These are phyloP conservation scores for Atractiella rhizophila DNA, from an alignment of 768 basidiomycete genomes.

Conservation along the genomic window DNA sequence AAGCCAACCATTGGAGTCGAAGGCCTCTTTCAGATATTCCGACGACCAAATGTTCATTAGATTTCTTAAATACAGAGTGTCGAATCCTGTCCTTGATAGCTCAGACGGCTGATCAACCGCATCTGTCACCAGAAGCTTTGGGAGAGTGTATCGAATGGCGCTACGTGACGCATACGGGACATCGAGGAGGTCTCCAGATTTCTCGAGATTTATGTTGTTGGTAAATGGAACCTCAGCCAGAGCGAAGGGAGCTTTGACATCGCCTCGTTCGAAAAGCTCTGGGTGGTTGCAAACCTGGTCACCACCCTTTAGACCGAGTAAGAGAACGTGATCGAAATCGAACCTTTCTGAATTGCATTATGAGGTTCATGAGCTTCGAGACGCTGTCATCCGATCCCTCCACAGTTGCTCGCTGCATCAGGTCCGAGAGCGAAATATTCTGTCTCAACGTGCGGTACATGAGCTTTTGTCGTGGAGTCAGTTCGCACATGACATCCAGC, in stretches of 20 bases:
- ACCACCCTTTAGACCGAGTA: background rate
- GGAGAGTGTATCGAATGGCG: slow-evolving; percentile 54
- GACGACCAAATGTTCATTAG: slow-evolving; percentile 77
- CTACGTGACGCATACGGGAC: slow-evolving; percentile 67
- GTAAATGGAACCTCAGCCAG: slow-evolving; percentile 61
- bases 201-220: slow-evolving; percentile 48
- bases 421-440: slow-evolving; percentile 80
- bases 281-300: slow-evolving; percentile 85
- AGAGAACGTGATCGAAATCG: background rate
- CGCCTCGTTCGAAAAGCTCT: slow-evolving; percentile 87
- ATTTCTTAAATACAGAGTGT: slow-evolving; percentile 34
- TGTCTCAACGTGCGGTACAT: slow-evolving; percentile 72
- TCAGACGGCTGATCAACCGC: slow-evolving; percentile 23
- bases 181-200: slow-evolving; percentile 64
- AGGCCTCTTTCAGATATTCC: slow-evolving; percentile 48
- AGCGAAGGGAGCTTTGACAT: slow-evolving; percentile 76
- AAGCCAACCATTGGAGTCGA: slow-evolving; percentile 39
- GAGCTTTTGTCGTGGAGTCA: slow-evolving; percentile 71
- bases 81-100: slow-evolving; percentile 27
- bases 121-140: slow-evolving; percentile 32
- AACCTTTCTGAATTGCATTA: slow-evolving; percentile 99
- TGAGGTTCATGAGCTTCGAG: slow-evolving; percentile 88
- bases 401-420: slow-evolving; percentile 74
- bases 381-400: slow-evolving; percentile 66
- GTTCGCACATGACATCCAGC: slow-evolving; percentile 75